Base-by-base conservation (phyloP, 2,329 filamentous ascomycete species). In the Lecanicillium sp. region DNA sequence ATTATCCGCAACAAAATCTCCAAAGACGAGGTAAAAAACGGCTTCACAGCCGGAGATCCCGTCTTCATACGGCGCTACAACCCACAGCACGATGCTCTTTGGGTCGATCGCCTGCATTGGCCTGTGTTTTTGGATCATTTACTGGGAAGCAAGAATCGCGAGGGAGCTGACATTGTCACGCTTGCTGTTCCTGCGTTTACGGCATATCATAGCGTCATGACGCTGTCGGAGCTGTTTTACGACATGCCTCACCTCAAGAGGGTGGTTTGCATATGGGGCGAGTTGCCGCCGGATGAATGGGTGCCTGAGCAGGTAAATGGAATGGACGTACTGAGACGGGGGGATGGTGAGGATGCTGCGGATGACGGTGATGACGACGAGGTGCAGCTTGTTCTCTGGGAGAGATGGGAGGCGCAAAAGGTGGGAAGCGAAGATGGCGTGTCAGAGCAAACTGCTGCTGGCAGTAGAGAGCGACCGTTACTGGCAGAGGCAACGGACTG, bases 171-270 rank as follows among this genome's bases (percentile, higher is more conserved):
- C 29, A 37, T 56, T 28, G 34, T 11, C 5, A 31, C 50, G 29
- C 45, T 57, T 4, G 52, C 51, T 3, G 19, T 57, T 4, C 48
- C 54, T 1, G 51, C 51, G 3, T 51, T 49, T 18, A 51, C 46
- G 14, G 48, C 47, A 4, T 55, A 55, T 41, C 48, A 52, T 42
- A 50, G 45, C 44, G 39, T 46, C 37, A 15, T 8, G 7, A 42
- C 32, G 20, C 30, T 57, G 4, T 37, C 33, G 2, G 6, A 13
- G 11, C 6, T 50, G 3, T 29, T 54, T 22, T 30, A 33, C 4
- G 29, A 17, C 11, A 36, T 52, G 38, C 38, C 45, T 16, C 41
- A 47, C 15, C 36, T 57, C 11, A 16, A 40, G 29, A 35, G 35
- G 7, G 29, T 58, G 14, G 48, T 43, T 13, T 39, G 43, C 14